A percentile compares a stretch with the other conserved stretches of the same genome.
Evolutionary conservation across 768 basidiomycete species (phyloP).

Genomic region (Hygrocybe punicea): DNA sequence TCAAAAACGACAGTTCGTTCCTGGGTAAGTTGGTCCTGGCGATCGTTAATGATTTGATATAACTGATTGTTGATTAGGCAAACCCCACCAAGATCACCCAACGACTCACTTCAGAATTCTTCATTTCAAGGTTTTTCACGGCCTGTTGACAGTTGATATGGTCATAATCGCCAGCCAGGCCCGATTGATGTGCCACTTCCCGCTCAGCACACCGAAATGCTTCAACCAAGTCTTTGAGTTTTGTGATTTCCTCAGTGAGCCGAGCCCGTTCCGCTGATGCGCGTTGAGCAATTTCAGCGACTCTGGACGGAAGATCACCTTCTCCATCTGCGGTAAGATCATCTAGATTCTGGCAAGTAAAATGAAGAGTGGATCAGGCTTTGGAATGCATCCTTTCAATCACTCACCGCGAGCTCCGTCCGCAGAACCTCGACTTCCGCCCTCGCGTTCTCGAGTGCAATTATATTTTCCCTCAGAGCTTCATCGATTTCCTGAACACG

Average conservation of each 20-base stretch:
- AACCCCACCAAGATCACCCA: background rate
- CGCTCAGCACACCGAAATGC: constrained; percentile 32
- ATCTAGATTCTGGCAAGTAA: constrained; percentile 57
- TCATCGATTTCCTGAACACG: constrained; percentile 85
- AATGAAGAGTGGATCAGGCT: too few species aligned
- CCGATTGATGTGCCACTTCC: constrained; percentile 13
- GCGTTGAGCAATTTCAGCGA: constrained; percentile 46
- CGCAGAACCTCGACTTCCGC: constrained; percentile 84
- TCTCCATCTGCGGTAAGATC: constrained; percentile 44
- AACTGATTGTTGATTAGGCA: constrained; percentile 24
- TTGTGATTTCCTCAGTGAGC: constrained; percentile 53
- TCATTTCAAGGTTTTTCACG: constrained; percentile 4
- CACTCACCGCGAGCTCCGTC: constrained; percentile 68
- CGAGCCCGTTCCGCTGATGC: constrained; percentile 50
- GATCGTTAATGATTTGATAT: constrained; percentile 23
- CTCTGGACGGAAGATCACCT: constrained; percentile 44
- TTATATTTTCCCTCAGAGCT: constrained; percentile 81
- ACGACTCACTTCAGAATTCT: background rate
- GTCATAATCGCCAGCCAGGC: background rate
- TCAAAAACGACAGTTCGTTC: constrained; percentile 11
- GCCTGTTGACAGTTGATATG: constrained; percentile 14
- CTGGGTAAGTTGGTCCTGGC: constrained; percentile 14
- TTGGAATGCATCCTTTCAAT: background rate
- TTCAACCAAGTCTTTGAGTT: constrained; percentile 49
- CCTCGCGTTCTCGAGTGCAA: constrained; percentile 83